Percentiles rank a stretch among this genome's conserved stretches.
Conservation (phyloP, 208 protist species). For the Polymyxa betae region DNA sequence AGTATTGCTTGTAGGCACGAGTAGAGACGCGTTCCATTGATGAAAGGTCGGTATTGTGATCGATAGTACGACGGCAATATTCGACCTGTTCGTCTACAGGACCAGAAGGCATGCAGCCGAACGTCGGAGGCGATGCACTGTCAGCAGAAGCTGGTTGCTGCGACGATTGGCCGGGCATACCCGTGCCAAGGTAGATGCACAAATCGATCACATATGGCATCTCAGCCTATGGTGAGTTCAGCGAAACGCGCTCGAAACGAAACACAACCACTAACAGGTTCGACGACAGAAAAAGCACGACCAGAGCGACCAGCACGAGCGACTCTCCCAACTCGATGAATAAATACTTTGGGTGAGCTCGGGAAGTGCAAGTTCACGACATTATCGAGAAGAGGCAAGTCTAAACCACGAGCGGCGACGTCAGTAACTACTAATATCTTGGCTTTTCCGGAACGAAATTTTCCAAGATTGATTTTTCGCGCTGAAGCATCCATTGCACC, state of each 20-base stretch:
- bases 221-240: constrained; percentile 91
- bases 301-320: constrained; percentile 95
- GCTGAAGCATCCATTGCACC: constrained; percentile 94
- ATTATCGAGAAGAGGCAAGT: constrained; percentile 97
- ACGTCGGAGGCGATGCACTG: neutral
- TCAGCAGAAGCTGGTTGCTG: neutral
- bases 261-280: constrained; percentile 11
- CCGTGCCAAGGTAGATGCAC: constrained; percentile 73
- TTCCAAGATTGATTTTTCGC: constrained; percentile 88
- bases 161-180: neutral
- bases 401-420: constrained; percentile 95
- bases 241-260: neutral
- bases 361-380: constrained; percentile 99
- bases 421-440: constrained; percentile 97
- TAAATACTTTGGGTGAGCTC: constrained; percentile 92
- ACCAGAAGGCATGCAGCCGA: neutral
- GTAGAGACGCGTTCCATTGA: constrained; percentile 32
- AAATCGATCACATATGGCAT: constrained; percentile 82
- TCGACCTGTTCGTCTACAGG: constrained; percentile 14
- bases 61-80: neutral
- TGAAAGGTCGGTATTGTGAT: constrained; percentile 48
- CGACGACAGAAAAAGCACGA: constrained; percentile 37
- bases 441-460: constrained; percentile 82
- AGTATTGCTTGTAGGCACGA: neutral
- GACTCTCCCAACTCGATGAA: constrained; percentile 94